Evolutionary conservation across 2,329 filamentous ascomycete species (phyloP).

Genomic region (Xylaria sp.): DNA sequence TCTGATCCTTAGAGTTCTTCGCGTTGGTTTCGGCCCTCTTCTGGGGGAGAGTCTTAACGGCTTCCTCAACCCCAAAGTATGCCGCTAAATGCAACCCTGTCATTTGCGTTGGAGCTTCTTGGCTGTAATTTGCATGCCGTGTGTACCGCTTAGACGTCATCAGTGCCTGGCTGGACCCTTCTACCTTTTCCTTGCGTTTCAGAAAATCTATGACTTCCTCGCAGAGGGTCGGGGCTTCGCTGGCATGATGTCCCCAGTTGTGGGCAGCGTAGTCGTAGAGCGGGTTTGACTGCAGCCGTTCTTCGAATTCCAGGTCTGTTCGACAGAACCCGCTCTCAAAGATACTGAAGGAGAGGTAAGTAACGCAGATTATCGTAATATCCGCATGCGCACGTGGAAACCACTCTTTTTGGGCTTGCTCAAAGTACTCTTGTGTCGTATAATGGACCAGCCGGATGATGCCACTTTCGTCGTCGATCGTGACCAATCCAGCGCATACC

Average conservation of each 20-base stretch:
- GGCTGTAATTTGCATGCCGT: not conserved
- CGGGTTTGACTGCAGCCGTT: not conserved
- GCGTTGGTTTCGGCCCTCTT: not conserved
- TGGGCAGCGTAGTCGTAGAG: constrained; percentile 3
- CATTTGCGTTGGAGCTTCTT: not conserved
- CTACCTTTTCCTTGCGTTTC: not conserved
- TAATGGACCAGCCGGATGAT: constrained; percentile 52
- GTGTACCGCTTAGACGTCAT: not conserved
- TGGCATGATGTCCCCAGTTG: constrained; percentile 10
- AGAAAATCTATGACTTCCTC: not conserved
- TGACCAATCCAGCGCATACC: constrained; percentile 50
- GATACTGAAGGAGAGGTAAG: not conserved
- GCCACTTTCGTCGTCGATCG: constrained; percentile 46
- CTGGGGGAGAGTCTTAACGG: not conserved
- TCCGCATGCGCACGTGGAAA: constrained; percentile 39
- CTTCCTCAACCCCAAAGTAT: constrained; percentile 8
- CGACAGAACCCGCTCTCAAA: not conserved
- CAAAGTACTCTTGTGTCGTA: constrained; percentile 53
- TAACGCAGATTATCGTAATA: not conserved
- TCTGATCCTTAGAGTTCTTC: constrained; percentile 3
- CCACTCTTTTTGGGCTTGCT: constrained; percentile 37
- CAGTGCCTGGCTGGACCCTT: not conserved
- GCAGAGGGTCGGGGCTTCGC: not conserved
- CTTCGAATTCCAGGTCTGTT: not conserved
- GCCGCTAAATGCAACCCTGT: constrained; percentile 7